Evolutionary conservation across 805 yeast species (phyloP).

Genomic region (Grigorovia jiainica): DNA sequence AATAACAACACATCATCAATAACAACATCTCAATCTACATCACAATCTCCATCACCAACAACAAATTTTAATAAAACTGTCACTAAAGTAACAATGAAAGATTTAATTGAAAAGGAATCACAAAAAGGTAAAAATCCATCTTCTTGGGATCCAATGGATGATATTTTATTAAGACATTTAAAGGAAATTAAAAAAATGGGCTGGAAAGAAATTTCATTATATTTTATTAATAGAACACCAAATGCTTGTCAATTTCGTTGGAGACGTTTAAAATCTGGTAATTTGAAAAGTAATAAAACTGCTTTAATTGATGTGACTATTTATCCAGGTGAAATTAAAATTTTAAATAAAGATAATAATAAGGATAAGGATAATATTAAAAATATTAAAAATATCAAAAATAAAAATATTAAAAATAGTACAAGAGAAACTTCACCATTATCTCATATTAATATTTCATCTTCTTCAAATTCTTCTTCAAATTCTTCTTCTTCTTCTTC

Average conservation of each 20-base stretch:
- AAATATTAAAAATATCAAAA: too few relatives aligned
- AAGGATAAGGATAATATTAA: neutral
- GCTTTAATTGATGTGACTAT: conserved; percentile 17
- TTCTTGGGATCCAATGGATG: conserved; percentile 77
- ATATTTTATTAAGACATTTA: conserved; percentile 56
- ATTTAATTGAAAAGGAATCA: neutral
- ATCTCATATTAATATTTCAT: neutral
- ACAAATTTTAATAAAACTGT: neutral
- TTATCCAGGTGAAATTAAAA: conserved; percentile 12
- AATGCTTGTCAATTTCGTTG: conserved; percentile 87
- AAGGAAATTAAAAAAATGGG: conserved; percentile 79
- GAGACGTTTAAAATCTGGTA: conserved; percentile 54
- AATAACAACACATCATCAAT: neutral
- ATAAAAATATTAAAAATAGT: neutral
- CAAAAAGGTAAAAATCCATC: conserved; percentile 32
- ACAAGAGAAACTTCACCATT: neutral
- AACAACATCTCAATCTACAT: neutral
- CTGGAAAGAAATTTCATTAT: conserved; percentile 80
- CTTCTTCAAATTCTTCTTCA: neutral
- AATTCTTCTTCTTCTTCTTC: neutral
- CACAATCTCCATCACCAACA: neutral
- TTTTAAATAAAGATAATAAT: conserved; percentile 4
- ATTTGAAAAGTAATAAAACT: conserved; percentile 28
- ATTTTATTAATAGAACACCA: conserved; percentile 73
- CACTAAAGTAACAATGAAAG: neutral